phyloP scores from a whole-genome alignment of 441 rosid genomes.

The Macaranga tanarius region DNA sequence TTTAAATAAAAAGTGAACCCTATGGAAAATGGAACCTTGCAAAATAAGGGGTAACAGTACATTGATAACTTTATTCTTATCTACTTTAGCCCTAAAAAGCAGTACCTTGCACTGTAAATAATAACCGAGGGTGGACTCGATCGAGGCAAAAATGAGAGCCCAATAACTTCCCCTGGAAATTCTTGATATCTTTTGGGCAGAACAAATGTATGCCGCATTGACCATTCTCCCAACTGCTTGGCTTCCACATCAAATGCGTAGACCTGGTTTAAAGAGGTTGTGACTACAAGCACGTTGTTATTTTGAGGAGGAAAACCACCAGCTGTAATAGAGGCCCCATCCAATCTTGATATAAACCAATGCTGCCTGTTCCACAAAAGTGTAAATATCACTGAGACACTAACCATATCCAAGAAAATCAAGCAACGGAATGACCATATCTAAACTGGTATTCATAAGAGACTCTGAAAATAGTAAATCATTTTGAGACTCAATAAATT shows the following conservation, averaged over 20 bases:
- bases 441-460: neutral
- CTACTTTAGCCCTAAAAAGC: slow-evolving; percentile 6
- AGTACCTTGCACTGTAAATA: slow-evolving; percentile 87
- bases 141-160: slow-evolving; percentile 77
- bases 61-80: neutral
- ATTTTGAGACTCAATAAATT: neutral
- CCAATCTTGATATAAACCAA: slow-evolving; percentile 91
- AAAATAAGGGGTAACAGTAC: no score
- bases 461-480: neutral
- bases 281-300: slow-evolving; percentile 64
- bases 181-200: slow-evolving; percentile 79
- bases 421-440: neutral
- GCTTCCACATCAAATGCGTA: slow-evolving; percentile 87
- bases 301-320: slow-evolving; percentile 83
- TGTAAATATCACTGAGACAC: neutral
- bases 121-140: slow-evolving; percentile 61
- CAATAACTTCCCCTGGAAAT: slow-evolving; percentile 92
- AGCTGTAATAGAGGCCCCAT: slow-evolving; percentile 91
- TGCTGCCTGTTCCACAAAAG: slow-evolving; percentile 68
- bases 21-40: no score
- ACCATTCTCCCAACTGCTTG: slow-evolving; percentile 88
- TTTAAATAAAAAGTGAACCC: neutral
- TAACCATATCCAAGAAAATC: neutral
- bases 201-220: slow-evolving; percentile 48
- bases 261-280: slow-evolving; percentile 82